Base-by-base conservation (phyloP, 176 grass and related monocot genomes). In the Typha latifolia region DNA sequence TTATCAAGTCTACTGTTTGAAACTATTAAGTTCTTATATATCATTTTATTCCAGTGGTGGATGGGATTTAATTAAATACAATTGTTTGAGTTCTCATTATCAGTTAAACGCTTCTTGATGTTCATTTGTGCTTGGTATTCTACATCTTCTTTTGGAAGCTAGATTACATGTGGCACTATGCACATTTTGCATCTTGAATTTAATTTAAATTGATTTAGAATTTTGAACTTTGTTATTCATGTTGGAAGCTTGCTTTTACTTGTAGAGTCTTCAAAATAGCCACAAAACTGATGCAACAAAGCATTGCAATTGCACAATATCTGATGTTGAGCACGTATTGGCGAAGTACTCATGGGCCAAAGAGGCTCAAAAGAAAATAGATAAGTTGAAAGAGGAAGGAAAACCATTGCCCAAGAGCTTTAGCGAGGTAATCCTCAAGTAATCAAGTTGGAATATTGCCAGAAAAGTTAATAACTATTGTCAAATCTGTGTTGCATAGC, bases 341-440 rank as follows among this genome's bases (percentile, higher is more conserved):
- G 85, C 83, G 19, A 97, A 97, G 80, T 97, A 90, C 24, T 73
- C 83, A 49, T 97, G 94, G 89, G 88, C 94, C 29, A 97, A 90
- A 74, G 83, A 92, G 21, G 94, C 94, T 5, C 89, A 97, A 64
- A 90, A 76, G 76, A 97, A 83, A 76, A 80, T 97, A 50, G 70
- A 65, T 23, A 89, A 85, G 72, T 80, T 97, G 51, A 84, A 91
- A 66, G 84, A 84, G 49, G 91, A 96, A 90, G 91, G 91, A 24
- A 96, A 91, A 68, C 87, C 91, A 19, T 16, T 91, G 48, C 91
- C 91, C 1, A 96, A 71, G 81, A 24, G 73, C 16, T 88, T 96
- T 65, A 77, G 68, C 29, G 91, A 96, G 91, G 91, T 96, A 88
- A 68, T 75, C 61, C 14, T 15, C 27, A 59, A 19, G n/a, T 59